Evolutionary conservation across 129 eudicot genomes (phyloP).

Genomic region (Logfia minima): DNA sequence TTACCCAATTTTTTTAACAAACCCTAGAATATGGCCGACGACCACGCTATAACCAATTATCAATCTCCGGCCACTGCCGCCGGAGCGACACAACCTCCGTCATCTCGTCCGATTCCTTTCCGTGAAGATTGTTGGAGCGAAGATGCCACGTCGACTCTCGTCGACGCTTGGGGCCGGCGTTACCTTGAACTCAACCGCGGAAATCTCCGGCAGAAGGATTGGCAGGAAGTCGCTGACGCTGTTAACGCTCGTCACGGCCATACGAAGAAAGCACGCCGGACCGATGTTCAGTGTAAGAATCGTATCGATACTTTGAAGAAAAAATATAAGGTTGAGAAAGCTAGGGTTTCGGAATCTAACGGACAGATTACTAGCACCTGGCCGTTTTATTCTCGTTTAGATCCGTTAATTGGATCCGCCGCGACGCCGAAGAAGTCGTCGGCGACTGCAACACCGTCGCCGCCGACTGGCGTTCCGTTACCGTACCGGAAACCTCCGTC

Average conservation of each 20-base stretch:
- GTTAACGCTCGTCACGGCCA: slow-evolving; percentile 83
- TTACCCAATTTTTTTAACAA: slow-evolving; percentile 9
- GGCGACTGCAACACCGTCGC: slow-evolving; percentile 34
- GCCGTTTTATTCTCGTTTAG: slow-evolving; percentile 64
- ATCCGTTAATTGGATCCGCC: slow-evolving; percentile 61
- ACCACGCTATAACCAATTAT: slow-evolving; percentile 32
- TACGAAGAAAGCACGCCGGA: slow-evolving; percentile 74
- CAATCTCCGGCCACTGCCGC: slow-evolving; percentile 33
- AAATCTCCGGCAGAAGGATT: slow-evolving; percentile 94
- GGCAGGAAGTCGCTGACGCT: slow-evolving; percentile 93
- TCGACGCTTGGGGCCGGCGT: slow-evolving; percentile 92
- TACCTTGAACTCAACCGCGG: slow-evolving; percentile 88
- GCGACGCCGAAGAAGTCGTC: slow-evolving; percentile 34
- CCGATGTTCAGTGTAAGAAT: slow-evolving; percentile 94
- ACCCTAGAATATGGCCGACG: slow-evolving; percentile 47
- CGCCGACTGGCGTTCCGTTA: slow-evolving; percentile 40
- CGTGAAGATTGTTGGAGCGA: slow-evolving; percentile 97
- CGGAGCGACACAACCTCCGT: slow-evolving; percentile 27
- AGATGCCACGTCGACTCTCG: slow-evolving; percentile 85
- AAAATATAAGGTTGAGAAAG: slow-evolving; percentile 82
- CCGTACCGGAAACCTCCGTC: slow-evolving; percentile 35
- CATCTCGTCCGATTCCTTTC: slow-evolving; percentile 56
- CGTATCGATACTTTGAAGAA: slow-evolving; percentile 95
- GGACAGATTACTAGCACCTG: slow-evolving; percentile 48
- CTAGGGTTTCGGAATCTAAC: slow-evolving; percentile 67